A percentile compares a stretch with the other conserved stretches of the same genome.
Evolutionary conservation across 371 early-diverging fungal species (phyloP).

Genomic region (Mortierella sp.): DNA sequence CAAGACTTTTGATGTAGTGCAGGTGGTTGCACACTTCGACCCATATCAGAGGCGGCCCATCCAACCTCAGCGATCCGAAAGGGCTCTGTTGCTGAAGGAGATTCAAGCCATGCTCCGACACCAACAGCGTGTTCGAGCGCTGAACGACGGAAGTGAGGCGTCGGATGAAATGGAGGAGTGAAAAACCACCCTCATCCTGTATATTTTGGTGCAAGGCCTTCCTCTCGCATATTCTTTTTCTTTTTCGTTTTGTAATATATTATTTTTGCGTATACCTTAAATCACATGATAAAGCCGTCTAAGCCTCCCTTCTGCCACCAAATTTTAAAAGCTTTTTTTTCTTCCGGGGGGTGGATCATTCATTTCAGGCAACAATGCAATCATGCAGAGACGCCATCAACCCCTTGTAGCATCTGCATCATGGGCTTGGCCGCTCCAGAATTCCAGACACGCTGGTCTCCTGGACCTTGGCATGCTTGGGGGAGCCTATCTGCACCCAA

Average conservation of each 20-base stretch:
- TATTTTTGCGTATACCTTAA: neutral
- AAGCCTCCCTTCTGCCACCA: no score
- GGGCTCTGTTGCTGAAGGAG: conserved; percentile 15
- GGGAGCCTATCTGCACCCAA: conserved; percentile 22
- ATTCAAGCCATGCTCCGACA: conserved; percentile 40
- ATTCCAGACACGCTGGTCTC: conserved; percentile 16
- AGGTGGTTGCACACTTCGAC: conserved; percentile 35
- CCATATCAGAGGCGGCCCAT: conserved; percentile 49
- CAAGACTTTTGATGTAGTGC: conserved; percentile 11
- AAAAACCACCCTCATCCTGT: neutral
- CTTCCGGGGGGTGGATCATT: no score
- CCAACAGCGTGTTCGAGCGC: conserved; percentile 20
- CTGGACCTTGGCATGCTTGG: conserved; percentile 44
- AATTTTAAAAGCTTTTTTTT: no score
- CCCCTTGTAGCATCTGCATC: conserved; percentile 30
- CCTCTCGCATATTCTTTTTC: neutral
- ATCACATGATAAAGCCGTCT: conserved; percentile 1
- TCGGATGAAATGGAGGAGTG: conserved; percentile 37
- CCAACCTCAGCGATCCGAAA: conserved; percentile 31
- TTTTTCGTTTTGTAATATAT: neutral
- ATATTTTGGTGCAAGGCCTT: neutral
- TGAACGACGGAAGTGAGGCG: conserved; percentile 17
- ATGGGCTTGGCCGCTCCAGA: conserved; percentile 28
- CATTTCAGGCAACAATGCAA: conserved; percentile 25
- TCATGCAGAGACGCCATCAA: conserved; percentile 40